Evolutionary conservation across 2,329 filamentous ascomycete genomes (phyloP).

Genomic region (Alternaria infectoria): DNA sequence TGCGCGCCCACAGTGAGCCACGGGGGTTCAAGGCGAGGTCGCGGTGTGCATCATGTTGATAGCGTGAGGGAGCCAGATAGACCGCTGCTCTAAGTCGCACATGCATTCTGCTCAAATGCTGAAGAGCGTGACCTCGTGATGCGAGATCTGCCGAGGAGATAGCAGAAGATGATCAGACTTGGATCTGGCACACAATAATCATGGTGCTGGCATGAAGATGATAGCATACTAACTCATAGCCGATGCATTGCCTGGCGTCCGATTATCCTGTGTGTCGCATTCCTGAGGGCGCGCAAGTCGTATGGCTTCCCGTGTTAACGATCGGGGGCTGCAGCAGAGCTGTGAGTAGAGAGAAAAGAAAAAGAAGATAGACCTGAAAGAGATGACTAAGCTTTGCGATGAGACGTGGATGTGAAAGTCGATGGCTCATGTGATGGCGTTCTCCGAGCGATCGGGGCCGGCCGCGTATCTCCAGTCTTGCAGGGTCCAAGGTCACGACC

Average conservation of each 20-base stretch:
- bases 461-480: constrained; percentile 21
- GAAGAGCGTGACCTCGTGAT: neutral
- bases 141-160: neutral
- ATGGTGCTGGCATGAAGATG: neutral
- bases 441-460: constrained; percentile 30
- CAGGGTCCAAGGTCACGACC: constrained; percentile 14
- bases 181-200: neutral
- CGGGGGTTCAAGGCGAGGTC: neutral
- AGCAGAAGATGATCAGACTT: neutral
- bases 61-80: neutral
- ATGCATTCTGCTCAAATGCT: neutral
- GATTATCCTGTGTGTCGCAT: neutral
- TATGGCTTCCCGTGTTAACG: neutral
- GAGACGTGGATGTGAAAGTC: neutral
- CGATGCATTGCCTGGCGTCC: neutral
- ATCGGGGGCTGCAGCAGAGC: neutral
- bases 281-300: neutral
- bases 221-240: neutral
- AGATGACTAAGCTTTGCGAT: neutral
- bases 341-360: neutral
- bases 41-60: neutral
- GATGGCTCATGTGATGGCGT: constrained; percentile 1
- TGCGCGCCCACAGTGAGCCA: neutral
- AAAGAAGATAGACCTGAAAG: neutral
- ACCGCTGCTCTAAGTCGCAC: neutral